Evolutionary conservation across 805 yeast genomes (phyloP), one percentile per base, ranked within the genome.

Genomic region (Teunomyces pallodes): DNA sequence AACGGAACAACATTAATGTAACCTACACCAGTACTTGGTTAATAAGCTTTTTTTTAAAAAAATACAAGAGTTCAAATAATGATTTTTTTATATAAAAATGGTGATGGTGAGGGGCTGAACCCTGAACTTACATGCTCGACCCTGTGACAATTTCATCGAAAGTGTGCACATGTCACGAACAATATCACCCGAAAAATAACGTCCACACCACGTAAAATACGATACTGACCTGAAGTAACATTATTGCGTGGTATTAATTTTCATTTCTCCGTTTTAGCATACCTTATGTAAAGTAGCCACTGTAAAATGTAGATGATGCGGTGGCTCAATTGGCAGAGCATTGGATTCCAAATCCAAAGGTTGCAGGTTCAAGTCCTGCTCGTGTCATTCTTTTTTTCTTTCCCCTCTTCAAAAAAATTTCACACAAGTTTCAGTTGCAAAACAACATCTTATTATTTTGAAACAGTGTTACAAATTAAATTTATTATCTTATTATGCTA

Each of bases 361-460:
- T 79, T 83, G 88, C 87, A 83, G 87, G 88, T 83, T 83, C 88
- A 80, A 83, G 81, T 83, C 88, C 87, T 83, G 88, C 82, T 86
- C 84, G 86, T 81, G 83, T 81, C 85, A 81, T 49, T 51, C 56
- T 44, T 39, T 53, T 52, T 45, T 41, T n/a, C n/a, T n/a, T 45
- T 39, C n/a, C 41, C 6, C 24, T 9, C 41, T 20, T 5, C 39
- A 17, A 16, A 16, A 4, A 36, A 7, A 36, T 12, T 3, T 42
- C 2, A n/a, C 2, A 12, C 6, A 5, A 5, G 6, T 5, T 20
- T 20, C 24, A 20, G 24, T 2, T 20, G 24, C 6, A 20, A 20
- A 4, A 12, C 33, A n/a, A 6, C n/a, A n/a, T n/a, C 26, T 35
- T 35, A 8, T 9, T 24, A 20, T 20, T 5, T 20, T 20, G 6